Conservation (phyloP, 805 yeast genomes). For the Metschnikowia baotianmanensis region DNA sequence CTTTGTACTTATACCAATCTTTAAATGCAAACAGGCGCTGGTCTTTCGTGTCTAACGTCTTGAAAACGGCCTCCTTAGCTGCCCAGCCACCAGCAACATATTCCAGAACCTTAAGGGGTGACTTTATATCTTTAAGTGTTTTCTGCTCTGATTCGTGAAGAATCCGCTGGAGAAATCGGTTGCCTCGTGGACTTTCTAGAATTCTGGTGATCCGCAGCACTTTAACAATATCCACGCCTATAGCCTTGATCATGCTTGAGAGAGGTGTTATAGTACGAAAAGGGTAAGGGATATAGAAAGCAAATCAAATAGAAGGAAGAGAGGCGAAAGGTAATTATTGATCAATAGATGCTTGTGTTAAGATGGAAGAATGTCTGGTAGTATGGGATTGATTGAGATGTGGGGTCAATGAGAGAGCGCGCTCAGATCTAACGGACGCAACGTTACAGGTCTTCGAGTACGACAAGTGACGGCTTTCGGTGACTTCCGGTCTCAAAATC, state of each 20-base stretch:
- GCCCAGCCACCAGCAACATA: slow-evolving; percentile 65
- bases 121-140: slow-evolving; percentile 20
- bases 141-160: slow-evolving; percentile 51
- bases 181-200: slow-evolving; percentile 23
- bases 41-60: slow-evolving; percentile 47
- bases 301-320: no score
- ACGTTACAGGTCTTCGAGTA: no score
- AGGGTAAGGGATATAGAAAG: no score
- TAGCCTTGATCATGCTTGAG: slow-evolving; percentile 8
- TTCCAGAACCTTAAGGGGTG: slow-evolving; percentile 23
- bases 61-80: slow-evolving; percentile 70
- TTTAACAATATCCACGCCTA: slow-evolving; percentile 58
- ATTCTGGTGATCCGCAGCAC: slow-evolving; percentile 46
- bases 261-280: no score
- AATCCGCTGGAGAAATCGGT: slow-evolving; percentile 38
- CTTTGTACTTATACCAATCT: slow-evolving; percentile 54
- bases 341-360: no score
- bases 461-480: no score
- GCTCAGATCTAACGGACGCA: no score
- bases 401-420: no score
- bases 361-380: no score
- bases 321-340: no score
- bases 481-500: no score
- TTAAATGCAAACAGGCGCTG: slow-evolving; percentile 56
- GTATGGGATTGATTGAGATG: no score